phyloP scores from a whole-genome alignment of 164 flowering plant species.

The Piper betle region DNA sequence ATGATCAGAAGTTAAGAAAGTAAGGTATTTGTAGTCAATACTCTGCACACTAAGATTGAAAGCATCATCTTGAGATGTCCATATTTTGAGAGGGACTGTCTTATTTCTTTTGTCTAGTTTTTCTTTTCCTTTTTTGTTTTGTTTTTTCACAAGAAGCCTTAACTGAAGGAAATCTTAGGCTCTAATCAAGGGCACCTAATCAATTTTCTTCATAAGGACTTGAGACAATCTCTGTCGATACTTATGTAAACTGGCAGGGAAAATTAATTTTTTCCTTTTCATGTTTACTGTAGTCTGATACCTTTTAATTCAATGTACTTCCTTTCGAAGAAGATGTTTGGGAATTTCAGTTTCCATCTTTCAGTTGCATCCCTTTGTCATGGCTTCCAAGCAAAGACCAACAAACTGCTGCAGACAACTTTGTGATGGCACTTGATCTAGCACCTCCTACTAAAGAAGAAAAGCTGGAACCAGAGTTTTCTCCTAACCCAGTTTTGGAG shows the following conservation, averaged over 20 bases:
- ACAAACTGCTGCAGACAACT: constrained; percentile 75
- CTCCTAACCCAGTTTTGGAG: constrained; percentile 91
- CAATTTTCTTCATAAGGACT: neutral
- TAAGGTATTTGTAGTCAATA: too few species aligned
- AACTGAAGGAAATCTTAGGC: too few species aligned
- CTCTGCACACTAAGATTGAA: too few species aligned
- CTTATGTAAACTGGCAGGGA: neutral
- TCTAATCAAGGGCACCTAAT: neutral
- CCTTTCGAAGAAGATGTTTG: constrained; percentile 96
- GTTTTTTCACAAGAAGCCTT: too few species aligned
- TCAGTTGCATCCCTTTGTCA: constrained; percentile 50
- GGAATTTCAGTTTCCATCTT: constrained; percentile 91
- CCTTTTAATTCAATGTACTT: constrained; percentile 87
- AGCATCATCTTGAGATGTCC: too few species aligned
- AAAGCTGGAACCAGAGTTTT: constrained; percentile 58
- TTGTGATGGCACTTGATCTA: constrained; percentile 81
- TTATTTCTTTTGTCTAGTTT: too few species aligned
- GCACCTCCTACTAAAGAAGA: constrained; percentile 64
- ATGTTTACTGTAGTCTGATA: constrained; percentile 54
- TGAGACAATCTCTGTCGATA: neutral
- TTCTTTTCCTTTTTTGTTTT: too few species aligned
- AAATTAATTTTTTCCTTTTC: neutral
- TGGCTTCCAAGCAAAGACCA: constrained; percentile 67
- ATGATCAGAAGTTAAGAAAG: neutral
- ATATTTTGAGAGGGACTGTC: too few species aligned